A percentile compares a stretch with the other conserved stretches of the same genome.
Evolutionary conservation across 208 protist genomes (phyloP).

Genomic region (Leishmania tarentolae): DNA sequence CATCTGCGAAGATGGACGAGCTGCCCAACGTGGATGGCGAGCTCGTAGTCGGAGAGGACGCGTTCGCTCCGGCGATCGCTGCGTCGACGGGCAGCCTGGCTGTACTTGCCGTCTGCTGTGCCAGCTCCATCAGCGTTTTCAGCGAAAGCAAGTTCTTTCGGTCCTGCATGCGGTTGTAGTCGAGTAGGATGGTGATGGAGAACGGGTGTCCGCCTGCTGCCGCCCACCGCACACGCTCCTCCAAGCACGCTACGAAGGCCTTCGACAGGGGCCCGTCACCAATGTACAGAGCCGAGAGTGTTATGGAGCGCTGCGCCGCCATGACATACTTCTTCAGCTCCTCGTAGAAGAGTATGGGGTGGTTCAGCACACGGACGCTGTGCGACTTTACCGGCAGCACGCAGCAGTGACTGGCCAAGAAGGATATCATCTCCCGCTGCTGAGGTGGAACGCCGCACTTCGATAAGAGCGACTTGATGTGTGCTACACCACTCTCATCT

Average conservation of each 20-base stretch:
- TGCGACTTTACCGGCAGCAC: conserved; percentile 62
- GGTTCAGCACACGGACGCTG: conserved; percentile 48
- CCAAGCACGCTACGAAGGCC: conserved; percentile 55
- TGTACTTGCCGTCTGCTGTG: conserved; percentile 22
- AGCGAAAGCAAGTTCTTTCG: conserved; percentile 61
- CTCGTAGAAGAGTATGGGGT: conserved; percentile 72
- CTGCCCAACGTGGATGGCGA: background rate
- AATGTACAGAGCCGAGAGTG: conserved; percentile 89
- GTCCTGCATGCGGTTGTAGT: conserved; percentile 87
- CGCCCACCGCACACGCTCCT: conserved; percentile 48
- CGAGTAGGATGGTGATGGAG: conserved; percentile 64
- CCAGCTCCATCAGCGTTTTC: conserved; percentile 41
- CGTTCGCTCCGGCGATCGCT: background rate
- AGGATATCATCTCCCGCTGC: conserved; percentile 57
- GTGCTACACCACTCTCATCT: conserved; percentile 4
- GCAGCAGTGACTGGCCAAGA: conserved; percentile 63
- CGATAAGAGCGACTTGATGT: conserved; percentile 12
- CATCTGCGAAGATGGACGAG: background rate
- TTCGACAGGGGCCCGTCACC: conserved; percentile 67
- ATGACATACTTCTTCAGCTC: conserved; percentile 52
- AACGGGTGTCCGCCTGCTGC: conserved; percentile 30
- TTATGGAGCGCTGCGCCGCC: conserved; percentile 49
- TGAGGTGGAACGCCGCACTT: conserved; percentile 19
- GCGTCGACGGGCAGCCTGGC: conserved; percentile 16
- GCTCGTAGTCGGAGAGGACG: background rate